Evolutionary conservation across 805 yeast genomes (phyloP), one percentile per base, ranked within the genome.

Genomic region (Torulaspora microellipsoides): DNA sequence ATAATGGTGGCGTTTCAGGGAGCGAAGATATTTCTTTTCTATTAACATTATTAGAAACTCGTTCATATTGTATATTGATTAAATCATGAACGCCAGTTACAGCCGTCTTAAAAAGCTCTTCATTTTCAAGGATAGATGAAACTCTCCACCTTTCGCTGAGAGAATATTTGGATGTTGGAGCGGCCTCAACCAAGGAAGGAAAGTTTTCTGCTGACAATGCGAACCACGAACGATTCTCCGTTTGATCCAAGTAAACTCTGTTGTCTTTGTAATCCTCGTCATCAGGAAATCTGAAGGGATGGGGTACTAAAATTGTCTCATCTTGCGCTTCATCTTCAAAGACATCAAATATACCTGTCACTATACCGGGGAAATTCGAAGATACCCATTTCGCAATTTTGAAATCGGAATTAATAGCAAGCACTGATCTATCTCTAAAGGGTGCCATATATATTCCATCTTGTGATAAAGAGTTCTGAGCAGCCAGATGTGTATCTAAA

Each of bases 391-490:
- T 74, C 0, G 90, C 89, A 2, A 81, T 76, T 36, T 83, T 84
- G n/a, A 77, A 67, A 40, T 76, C 72, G 11, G 78, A 68, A 58
- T 86, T 85, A 34, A 86, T 75, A 0, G 95, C 96, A 43, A 90
- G 63, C 12, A 91, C 63, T 0, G 95, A 78, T 44, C 76, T 80
- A 60, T 88, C 95, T 56, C 84, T 86, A 58, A 87, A 80, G 1
- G 97, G 95, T 5, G 91, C 81, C 49, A 91, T 79, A 52, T 84
- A 85, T 2, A 88, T 67, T 29, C 81, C 80, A 63, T 90, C 98
- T 13, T 73, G 60, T 3, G 95, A 80, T 15, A 72, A 69, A 37
- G 67, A 67, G 48, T 77, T 75, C 51, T 79, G 80, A 30, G 56
- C 54, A 2, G 69, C 70, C 33, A 78, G 62, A 45, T 69, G 73